Evolutionary conservation across 768 basidiomycete species (phyloP).

Genomic region (Glaciozyma martinii): DNA sequence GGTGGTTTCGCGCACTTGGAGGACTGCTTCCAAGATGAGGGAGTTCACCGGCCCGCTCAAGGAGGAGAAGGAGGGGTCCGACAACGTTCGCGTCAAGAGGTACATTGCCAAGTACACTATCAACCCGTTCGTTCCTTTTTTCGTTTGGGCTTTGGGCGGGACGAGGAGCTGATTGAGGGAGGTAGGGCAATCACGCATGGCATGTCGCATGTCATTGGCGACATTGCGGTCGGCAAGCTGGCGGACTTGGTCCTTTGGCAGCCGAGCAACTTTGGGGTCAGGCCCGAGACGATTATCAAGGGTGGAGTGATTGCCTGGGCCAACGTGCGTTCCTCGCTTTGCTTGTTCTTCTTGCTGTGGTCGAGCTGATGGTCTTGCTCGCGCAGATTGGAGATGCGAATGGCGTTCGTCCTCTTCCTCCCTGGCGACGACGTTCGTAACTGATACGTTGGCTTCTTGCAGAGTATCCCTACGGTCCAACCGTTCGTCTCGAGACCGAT

Average conservation of each 20-base stretch:
- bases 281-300: conserved; percentile 91
- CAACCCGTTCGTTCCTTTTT: conserved; percentile 58
- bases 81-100: conserved; percentile 78
- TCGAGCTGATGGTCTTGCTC: not conserved
- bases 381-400: conserved; percentile 90
- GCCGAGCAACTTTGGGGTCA: conserved; percentile 82
- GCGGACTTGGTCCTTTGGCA: conserved; percentile 96
- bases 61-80: conserved; percentile 53
- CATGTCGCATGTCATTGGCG: conserved; percentile 75
- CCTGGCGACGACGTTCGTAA: not conserved
- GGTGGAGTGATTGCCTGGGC: conserved; percentile 87
- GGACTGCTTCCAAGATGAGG: conserved; percentile 91
- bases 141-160: conserved; percentile 38
- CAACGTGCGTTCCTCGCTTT: conserved; percentile 49
- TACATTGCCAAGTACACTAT: conserved; percentile 95
- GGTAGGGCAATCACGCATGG: conserved; percentile 85
- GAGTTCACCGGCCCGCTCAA: conserved; percentile 64
- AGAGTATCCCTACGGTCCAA: conserved; percentile 88
- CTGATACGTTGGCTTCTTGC: not conserved
- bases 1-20: conserved; percentile 84
- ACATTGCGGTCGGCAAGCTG: conserved; percentile 67
- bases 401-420: conserved; percentile 40
- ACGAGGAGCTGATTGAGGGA: not conserved
- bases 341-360: not conserved
- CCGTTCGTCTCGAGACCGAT: conserved; percentile 77